phyloP scores from a whole-genome alignment of 306 rosid genomes.

The Myrica gale region DNA sequence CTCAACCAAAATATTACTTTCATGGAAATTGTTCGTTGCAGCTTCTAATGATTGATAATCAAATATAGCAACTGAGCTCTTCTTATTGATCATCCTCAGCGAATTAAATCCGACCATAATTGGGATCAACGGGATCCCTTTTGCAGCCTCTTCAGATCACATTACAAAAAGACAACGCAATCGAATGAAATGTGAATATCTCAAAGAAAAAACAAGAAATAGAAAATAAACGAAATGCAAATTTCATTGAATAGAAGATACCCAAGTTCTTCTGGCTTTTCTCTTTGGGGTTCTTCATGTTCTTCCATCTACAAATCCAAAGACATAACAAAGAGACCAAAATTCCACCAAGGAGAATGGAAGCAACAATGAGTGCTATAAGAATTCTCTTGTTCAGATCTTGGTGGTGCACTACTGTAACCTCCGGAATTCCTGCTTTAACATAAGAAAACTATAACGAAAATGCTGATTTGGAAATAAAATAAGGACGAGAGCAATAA shows the following conservation, averaged over 20 bases:
- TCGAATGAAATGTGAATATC: slow-evolving; percentile 14
- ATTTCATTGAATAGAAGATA: slow-evolving; percentile 29
- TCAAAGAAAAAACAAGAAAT: neutral
- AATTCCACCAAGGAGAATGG: slow-evolving; percentile 63
- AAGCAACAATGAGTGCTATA: slow-evolving; percentile 59
- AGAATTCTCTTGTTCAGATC: slow-evolving; percentile 67
- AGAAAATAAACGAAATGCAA: slow-evolving; percentile 1
- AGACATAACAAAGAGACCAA: slow-evolving; percentile 49
- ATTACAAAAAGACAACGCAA: slow-evolving; percentile 6
- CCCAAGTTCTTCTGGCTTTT: slow-evolving; percentile 51
- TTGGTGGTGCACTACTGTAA: slow-evolving; percentile 59
- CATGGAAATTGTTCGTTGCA: slow-evolving; percentile 67
- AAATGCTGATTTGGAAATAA: slow-evolving; percentile 5
- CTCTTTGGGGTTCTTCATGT: slow-evolving; percentile 26
- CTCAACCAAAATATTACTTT: slow-evolving; percentile 57
- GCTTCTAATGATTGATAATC: slow-evolving; percentile 67
- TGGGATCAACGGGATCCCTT: slow-evolving; percentile 41
- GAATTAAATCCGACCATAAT: slow-evolving; percentile 51
- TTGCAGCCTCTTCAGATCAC: slow-evolving; percentile 50
- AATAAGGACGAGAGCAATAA: neutral
- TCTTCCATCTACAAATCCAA: slow-evolving; percentile 53
- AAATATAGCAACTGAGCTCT: slow-evolving; percentile 60
- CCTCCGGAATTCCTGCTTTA: slow-evolving; percentile 52
- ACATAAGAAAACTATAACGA: slow-evolving; percentile 6
- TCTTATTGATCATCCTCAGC: slow-evolving; percentile 59